Evolutionary conservation across 2,329 filamentous ascomycete genomes (phyloP), one percentile per base, ranked within the genome.

Genomic region (Geosmithia flava): DNA sequence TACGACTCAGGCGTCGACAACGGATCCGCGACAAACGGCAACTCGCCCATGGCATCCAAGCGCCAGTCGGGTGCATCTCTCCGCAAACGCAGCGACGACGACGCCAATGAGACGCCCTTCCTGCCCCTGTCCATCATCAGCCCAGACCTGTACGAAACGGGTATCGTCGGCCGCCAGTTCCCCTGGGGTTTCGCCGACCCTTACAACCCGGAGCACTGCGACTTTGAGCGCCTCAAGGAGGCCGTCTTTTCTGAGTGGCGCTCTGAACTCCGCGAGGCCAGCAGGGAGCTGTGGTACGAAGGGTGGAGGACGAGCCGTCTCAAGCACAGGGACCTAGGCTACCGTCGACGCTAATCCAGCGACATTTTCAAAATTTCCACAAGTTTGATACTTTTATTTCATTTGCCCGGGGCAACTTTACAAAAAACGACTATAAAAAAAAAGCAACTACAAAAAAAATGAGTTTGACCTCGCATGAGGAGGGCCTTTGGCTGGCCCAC

Each of bases 151-250:
- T 95, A 97, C 66, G 87, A 94, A 58, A 83, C 83, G 8, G 78
- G 76, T 30, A 72, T 86, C 16, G 69, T 95, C 51, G 93, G 93
- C 44, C 85, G 93, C 51, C 83, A 84, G 54, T 98, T 97, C 63
- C 87, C 93, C 0, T 98, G 93, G 93, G 93, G 93, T 7, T 94
- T 96, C 56, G 93, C 93, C 4, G 88, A 97, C 60, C 93, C 93
- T 1, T 90, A 93, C 70, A 83, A 97, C 58, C 75, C 82, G 29
- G 80, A 86, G 56, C 93, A 98, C 68, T 98, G 93, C 68, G 93
- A 98, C 66, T 98, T 96, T 64, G 73, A 85, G 49, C 83, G 84
- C 52, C 76, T 98, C 55, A 93, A 93, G 68, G 90, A 97, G 51
- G 83, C 85, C 7, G 86, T 98, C 30, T 98, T 98, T 64, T 81